phyloP scores from a whole-genome alignment of 2,329 filamentous ascomycete species.

The Colletotrichum sp. region DNA sequence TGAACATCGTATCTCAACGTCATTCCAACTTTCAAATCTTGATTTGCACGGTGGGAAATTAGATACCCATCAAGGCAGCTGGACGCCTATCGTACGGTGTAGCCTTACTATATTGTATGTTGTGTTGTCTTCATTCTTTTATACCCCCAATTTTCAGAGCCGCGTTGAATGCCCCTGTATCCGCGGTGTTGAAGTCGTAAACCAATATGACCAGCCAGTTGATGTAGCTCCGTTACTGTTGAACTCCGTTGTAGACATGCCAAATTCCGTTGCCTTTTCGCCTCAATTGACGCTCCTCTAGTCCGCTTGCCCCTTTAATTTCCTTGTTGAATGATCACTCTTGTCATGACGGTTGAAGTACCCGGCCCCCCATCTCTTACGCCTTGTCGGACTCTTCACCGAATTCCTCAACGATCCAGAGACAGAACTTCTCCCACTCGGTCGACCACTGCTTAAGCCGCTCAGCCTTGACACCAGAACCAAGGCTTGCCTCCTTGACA shows the following conservation, averaged over 20 bases:
- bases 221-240: background rate
- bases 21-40: background rate
- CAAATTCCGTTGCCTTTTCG: background rate
- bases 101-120: background rate
- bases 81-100: background rate
- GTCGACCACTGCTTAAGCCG: conserved; percentile 74
- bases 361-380: background rate
- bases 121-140: background rate
- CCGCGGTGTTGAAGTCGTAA: background rate
- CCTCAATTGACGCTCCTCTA: background rate
- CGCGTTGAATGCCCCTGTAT: background rate
- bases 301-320: background rate
- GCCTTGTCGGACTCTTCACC: conserved; percentile 33
- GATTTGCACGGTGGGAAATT: background rate
- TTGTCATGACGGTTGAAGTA: background rate
- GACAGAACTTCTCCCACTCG: conserved; percentile 82
- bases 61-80: background rate
- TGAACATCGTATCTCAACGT: background rate
- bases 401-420: conserved; percentile 80
- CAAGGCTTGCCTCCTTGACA: conserved; percentile 72
- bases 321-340: background rate
- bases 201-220: background rate
- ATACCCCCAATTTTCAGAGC: background rate
- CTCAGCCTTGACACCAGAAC: conserved; percentile 68
- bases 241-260: conserved; percentile 7